These are phyloP conservation scores for Sporothrix pallida DNA, from an alignment of 2,329 filamentous ascomycete genomes.

Conservation along the genomic window DNA sequence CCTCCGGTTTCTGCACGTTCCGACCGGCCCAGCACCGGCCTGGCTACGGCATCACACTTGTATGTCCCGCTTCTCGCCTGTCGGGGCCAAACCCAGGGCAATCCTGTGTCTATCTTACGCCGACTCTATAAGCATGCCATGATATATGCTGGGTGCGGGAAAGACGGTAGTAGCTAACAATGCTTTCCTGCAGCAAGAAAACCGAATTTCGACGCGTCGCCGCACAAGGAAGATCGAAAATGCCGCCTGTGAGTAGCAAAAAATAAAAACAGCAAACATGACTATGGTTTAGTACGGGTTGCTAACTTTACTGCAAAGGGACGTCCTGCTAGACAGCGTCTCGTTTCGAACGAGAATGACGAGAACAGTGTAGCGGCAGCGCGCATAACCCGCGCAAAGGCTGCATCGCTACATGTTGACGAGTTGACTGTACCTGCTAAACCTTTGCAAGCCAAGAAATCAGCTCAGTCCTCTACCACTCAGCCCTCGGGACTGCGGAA, in stretches of 20 bases:
- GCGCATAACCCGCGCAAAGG: conserved; percentile 91
- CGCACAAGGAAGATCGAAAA: conserved; percentile 24
- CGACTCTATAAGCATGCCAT: not conserved
- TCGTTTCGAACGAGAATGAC: conserved; percentile 89
- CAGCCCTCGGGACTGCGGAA: conserved; percentile 58
- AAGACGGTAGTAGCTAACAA: not conserved
- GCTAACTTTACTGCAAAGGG: conserved; percentile 40
- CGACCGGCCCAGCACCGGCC: too few species aligned
- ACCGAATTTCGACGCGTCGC: too few species aligned
- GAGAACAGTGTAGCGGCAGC: conserved; percentile 79
- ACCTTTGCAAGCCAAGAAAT: conserved; percentile 73
- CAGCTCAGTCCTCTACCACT: conserved; percentile 56
- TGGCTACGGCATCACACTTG: not conserved
- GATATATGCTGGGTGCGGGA: not conserved
- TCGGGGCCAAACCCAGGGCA: too few species aligned
- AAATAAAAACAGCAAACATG: not conserved
- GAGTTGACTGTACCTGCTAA: conserved; percentile 64
- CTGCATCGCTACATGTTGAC: conserved; percentile 72
- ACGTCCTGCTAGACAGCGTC: conserved; percentile 74
- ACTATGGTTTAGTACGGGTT: not conserved
- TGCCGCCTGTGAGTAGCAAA: conserved; percentile 38
- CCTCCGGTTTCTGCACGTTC: not conserved
- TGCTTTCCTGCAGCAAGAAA: not conserved
- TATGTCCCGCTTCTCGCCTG: not conserved
- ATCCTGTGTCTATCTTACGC: not conserved